A percentile compares a stretch with the other conserved stretches of the same genome.
Evolutionary conservation across 345 rosid species (phyloP).

Genomic region (Eutrema heterophyllum): DNA sequence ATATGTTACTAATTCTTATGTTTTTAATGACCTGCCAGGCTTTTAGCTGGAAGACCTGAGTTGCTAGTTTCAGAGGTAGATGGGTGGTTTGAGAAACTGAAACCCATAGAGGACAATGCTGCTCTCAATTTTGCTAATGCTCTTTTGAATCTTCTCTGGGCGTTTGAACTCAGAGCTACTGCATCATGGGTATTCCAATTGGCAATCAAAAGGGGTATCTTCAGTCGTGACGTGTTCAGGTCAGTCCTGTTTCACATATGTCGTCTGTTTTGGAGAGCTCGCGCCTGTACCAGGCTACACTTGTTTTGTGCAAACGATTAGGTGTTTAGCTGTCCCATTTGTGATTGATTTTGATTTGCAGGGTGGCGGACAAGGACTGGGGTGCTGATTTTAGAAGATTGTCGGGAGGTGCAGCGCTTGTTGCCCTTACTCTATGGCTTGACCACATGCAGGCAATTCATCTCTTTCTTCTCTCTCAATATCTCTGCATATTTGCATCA

Average conservation of each 20-base stretch:
- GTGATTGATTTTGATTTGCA: slow-evolving; percentile 33
- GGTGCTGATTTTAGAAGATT: slow-evolving; percentile 92
- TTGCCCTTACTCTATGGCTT: slow-evolving; percentile 92
- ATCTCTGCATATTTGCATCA: background rate
- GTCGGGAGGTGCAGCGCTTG: slow-evolving; percentile 96
- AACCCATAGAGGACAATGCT: slow-evolving; percentile 68
- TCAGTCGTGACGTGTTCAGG: slow-evolving; percentile 75
- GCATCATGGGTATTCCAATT: slow-evolving; percentile 89
- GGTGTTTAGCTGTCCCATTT: background rate
- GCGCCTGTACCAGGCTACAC: background rate
- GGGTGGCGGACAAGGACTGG: slow-evolving; percentile 95
- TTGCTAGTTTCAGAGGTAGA: slow-evolving; percentile 66
- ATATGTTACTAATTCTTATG: slow-evolving; percentile 9
- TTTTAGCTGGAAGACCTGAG: slow-evolving; percentile 56
- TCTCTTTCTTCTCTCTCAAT: slow-evolving; percentile 7
- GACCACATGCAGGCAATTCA: slow-evolving; percentile 85
- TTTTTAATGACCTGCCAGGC: slow-evolving; percentile 40
- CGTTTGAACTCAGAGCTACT: slow-evolving; percentile 85
- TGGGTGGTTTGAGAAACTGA: slow-evolving; percentile 54
- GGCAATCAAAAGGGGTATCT: slow-evolving; percentile 74
- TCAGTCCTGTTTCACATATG: slow-evolving; percentile 21
- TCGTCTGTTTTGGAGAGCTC: background rate
- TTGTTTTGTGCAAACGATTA: background rate
- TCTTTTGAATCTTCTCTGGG: slow-evolving; percentile 84
- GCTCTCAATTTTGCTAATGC: slow-evolving; percentile 89